Conservation (phyloP, 352 stramenopile species). For the Phytophthora pluvialis region DNA sequence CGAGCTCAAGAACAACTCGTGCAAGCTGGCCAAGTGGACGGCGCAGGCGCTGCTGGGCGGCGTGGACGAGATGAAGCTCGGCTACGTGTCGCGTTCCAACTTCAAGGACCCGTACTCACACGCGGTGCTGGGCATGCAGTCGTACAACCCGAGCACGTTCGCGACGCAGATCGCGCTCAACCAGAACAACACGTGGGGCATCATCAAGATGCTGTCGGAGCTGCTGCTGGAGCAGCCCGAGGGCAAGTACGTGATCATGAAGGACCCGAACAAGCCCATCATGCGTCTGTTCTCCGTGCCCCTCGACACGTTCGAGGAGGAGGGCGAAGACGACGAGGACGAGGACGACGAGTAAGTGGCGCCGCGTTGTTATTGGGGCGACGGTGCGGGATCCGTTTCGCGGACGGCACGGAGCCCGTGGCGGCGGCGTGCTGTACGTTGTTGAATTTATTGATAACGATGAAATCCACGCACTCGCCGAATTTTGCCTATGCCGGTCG, state of each 20-base stretch:
- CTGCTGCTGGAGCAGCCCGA: slow-evolving; percentile 95
- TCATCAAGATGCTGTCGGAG: slow-evolving; percentile 95
- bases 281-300: slow-evolving; percentile 97
- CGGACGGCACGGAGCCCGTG: slow-evolving; percentile 9
- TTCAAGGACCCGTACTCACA: slow-evolving; percentile 97
- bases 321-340: slow-evolving; percentile 79
- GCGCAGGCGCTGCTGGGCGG: slow-evolving; percentile 95
- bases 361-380: slow-evolving; percentile 1
- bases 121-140: slow-evolving; percentile 95
- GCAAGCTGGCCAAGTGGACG: slow-evolving; percentile 98
- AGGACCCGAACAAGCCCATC: slow-evolving; percentile 98
- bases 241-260: slow-evolving; percentile 99
- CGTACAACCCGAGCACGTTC: slow-evolving; percentile 97
- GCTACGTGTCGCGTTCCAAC: slow-evolving; percentile 94
- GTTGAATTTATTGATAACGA: slow-evolving; percentile 45
- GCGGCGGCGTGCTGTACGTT: slow-evolving; percentile 18
- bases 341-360: slow-evolving; percentile 39
- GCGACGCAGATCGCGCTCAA: slow-evolving; percentile 97
- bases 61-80: slow-evolving; percentile 98
- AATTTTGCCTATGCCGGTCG: slow-evolving; percentile 13
- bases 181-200: slow-evolving; percentile 98
- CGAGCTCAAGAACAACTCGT: slow-evolving; percentile 99
- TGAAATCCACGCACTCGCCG: slow-evolving; percentile 28
- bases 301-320: slow-evolving; percentile 95
- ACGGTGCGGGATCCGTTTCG: slow-evolving; percentile 3